Conservation (phyloP, 306 rosid species). For the Prunus salicina region DNA sequence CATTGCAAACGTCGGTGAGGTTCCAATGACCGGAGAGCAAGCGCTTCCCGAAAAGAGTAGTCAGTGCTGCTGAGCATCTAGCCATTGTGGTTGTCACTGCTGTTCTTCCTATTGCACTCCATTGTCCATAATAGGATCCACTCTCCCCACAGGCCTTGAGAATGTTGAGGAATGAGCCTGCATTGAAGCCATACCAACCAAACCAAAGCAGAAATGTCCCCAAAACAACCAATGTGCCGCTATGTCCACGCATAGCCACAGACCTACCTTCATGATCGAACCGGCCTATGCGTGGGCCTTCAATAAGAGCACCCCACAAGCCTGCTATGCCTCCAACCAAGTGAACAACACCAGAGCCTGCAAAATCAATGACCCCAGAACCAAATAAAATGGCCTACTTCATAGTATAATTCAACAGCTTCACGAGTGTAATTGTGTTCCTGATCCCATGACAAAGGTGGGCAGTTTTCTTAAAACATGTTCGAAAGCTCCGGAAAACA, state of each 20-base stretch:
- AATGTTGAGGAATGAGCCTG: conserved; percentile 53
- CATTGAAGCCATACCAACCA: conserved; percentile 75
- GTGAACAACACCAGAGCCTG: conserved; percentile 65
- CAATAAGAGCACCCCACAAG: conserved; percentile 57
- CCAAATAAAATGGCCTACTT: conserved; percentile 57
- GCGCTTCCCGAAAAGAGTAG: conserved; percentile 51
- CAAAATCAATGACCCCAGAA: conserved; percentile 62
- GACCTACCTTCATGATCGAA: conserved; percentile 44
- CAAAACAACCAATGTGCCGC: conserved; percentile 44
- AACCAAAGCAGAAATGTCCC: conserved; percentile 61
- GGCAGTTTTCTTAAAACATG: conserved; percentile 71
- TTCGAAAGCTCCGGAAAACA: conserved; percentile 62
- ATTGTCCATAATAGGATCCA: conserved; percentile 50
- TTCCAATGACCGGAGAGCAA: conserved; percentile 54
- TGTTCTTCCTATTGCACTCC: conserved; percentile 66
- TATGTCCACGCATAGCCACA: conserved; percentile 52
- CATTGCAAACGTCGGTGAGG: conserved; percentile 56
- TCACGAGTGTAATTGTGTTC: conserved; percentile 65
- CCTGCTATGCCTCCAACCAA: conserved; percentile 66
- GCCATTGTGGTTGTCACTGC: conserved; percentile 59
- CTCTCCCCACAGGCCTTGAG: conserved; percentile 36
- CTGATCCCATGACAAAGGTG: conserved; percentile 76
- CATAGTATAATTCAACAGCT: conserved; percentile 70
- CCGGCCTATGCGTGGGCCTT: conserved; percentile 56
- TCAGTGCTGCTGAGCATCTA: conserved; percentile 48